Evolutionary conservation across 768 basidiomycete species (phyloP), one percentile per base, ranked within the genome.

Genomic region (Podaxis carcinomalis): DNA sequence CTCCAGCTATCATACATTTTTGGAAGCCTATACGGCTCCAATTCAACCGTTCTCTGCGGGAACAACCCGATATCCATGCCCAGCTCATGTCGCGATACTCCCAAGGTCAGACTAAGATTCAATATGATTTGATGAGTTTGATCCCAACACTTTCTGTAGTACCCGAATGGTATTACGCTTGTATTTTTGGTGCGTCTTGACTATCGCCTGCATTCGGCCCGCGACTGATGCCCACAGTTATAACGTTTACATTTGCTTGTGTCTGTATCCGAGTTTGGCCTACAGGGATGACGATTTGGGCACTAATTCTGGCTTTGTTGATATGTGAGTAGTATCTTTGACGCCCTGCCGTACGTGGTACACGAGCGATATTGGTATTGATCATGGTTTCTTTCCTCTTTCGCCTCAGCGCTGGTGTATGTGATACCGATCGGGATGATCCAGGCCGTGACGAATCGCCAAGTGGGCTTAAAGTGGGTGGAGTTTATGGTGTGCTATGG

Each of bases 341-440:
- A 49, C 37, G 4, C 14, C 23, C 51, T 58, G 21, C 21, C 49
- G 1, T 14, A 39, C 57, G 51, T 62, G 19, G 6, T 10, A 39
- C 6, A 14, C 39, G 59, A 54, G 36, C 64, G 14, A 51, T 28
- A 21, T 28, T 61, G 14, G 47, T 28, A 21, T 28, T 61, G 47
- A 56, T 47, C 53, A 51, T 52, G 27, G 25, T 42, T 51, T 21
- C 36, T 16, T 39, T 46, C 23, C 32, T 36, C 47, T 51, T 52
- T 23, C 35, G 32, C 36, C 46, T 37, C 56, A 79, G 79, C 80
- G 23, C 73, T 77, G 44, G 61, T 88, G 36, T 91, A 90, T 65
- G 78, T 87, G 44, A 77, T 93, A 32, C 91, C 91, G 13, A 83
- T 88, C 57, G 90, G 88, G 64, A 86, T 90, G 83, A 90, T 92